Percentiles rank a stretch among this genome's conserved stretches.
These are phyloP conservation scores for Stramenopiles sp. DNA, from an alignment of 352 stramenopile genomes.

Conservation along the genomic window DNA sequence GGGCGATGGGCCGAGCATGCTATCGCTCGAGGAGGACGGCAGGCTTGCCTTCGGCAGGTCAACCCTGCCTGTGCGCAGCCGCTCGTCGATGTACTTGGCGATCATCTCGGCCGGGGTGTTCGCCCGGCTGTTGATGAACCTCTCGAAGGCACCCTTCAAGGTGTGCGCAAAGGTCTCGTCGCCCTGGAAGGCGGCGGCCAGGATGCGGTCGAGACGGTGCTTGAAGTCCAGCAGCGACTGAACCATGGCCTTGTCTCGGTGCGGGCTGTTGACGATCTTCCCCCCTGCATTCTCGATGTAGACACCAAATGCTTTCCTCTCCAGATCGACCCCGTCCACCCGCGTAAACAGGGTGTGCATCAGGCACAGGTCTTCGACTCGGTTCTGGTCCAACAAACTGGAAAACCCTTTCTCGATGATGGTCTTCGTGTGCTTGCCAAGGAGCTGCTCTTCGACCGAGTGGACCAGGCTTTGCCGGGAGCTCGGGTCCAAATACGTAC, in stretches of 20 bases:
- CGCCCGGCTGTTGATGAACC: conserved; percentile 55
- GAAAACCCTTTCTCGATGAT: conserved; percentile 62
- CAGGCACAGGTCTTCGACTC: conserved; percentile 53
- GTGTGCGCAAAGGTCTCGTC: conserved; percentile 50
- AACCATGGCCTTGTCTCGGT: conserved; percentile 66
- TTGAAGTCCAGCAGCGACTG: conserved; percentile 62
- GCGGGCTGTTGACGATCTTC: conserved; percentile 40
- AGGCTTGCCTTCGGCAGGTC: background rate
- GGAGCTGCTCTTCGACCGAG: conserved; percentile 45
- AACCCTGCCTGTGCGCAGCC: conserved; percentile 53
- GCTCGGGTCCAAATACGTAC: conserved; percentile 27
- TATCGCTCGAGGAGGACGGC: background rate
- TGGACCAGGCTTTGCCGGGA: conserved; percentile 26
- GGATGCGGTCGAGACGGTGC: conserved; percentile 44
- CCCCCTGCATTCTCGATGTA: conserved; percentile 53
- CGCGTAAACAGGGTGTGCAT: conserved; percentile 55
- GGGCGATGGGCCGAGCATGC: background rate
- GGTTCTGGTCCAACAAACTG: conserved; percentile 47
- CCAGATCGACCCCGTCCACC: conserved; percentile 40
- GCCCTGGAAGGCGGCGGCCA: conserved; percentile 34
- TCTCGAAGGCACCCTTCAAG: conserved; percentile 62
- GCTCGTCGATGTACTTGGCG: conserved; percentile 67
- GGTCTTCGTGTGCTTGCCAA: conserved; percentile 49
- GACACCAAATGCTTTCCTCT: conserved; percentile 38
- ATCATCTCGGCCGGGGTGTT: conserved; percentile 63